Evolutionary conservation across 2,329 filamentous ascomycete genomes (phyloP), one percentile per base, ranked within the genome.

Genomic region (Thelonectria olida): DNA sequence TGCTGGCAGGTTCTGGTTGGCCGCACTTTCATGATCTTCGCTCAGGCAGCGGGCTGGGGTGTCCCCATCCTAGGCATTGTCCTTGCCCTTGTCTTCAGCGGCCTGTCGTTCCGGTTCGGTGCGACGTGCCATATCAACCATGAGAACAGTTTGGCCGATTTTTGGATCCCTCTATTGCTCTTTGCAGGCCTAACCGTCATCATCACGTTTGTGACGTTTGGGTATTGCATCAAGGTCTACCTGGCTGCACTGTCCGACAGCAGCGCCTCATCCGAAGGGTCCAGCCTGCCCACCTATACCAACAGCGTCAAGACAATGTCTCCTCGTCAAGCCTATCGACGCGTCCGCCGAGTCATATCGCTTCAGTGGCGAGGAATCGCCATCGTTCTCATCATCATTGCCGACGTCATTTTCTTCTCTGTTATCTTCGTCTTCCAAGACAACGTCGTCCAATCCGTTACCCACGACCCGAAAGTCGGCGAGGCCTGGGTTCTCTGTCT

Each of bases 1-100:
- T 97, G 94, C 82, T 99, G 96, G 96, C 93, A 98, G 76, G 85
- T 96, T 31, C 88, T 95, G 7, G 92, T 97, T 4, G 96, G 96
- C 38, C 87, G 89, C 44, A 91, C 86, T 71, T 98, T 97, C 78
- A 97, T 97, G 88, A 93, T 92, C 82, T 86, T 87, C 66, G 89
- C 95, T 3, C 89, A 97, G 72, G 84, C 85, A 15, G 80, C 89
- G 8, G 96, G 96, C 63, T 97, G 95, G 92, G 91, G 91, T 17
- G 84, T 98, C 45, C 93, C 94, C 2, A 84, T 89, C 22, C 79
- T 93, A 19, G 92, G 92, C 34, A 86, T 97, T 65, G 84, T 89
- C 3, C 77, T 95, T 41, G 92, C 92, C 50, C 85, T 98, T 66
- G 85, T 92, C 41, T 83, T 97, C 64, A 97, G 94, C 51, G 96